phyloP scores from a whole-genome alignment of 352 stramenopile genomes.

The Globisporangium lucens region DNA sequence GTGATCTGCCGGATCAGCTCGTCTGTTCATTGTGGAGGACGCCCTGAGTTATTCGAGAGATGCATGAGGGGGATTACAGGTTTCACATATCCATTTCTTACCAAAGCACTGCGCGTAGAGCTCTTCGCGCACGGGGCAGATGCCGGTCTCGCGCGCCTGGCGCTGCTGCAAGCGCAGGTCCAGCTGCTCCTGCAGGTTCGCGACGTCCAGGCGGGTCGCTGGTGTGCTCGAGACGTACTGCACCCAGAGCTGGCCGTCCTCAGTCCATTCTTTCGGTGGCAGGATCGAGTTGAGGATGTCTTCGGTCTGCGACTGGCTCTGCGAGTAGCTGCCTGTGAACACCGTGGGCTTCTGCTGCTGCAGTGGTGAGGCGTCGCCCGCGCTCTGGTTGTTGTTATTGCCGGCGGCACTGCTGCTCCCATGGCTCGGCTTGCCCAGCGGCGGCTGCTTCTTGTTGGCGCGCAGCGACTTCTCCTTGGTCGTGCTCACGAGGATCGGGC shows the following conservation, averaged over 20 bases:
- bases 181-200: conserved; percentile 90
- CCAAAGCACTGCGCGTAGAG: conserved; percentile 92
- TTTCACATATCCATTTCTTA: conserved; percentile 13
- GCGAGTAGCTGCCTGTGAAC: conserved; percentile 57
- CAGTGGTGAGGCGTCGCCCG: neutral
- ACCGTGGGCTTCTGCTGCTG: conserved; percentile 44
- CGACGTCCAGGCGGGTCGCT: conserved; percentile 89
- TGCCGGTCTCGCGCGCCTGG: conserved; percentile 90
- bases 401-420: conserved; percentile 14
- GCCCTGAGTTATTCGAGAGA: neutral
- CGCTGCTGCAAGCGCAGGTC: conserved; percentile 89
- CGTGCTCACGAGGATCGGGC: conserved; percentile 86
- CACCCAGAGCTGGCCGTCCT: conserved; percentile 91
- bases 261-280: conserved; percentile 85
- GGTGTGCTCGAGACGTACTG: conserved; percentile 92
- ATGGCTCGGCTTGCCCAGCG: conserved; percentile 22
- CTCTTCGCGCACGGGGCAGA: conserved; percentile 91
- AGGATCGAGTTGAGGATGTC: conserved; percentile 92
- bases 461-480: conserved; percentile 75
- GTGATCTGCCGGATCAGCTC: conserved; percentile 92
- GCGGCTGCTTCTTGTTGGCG: conserved; percentile 39
- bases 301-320: conserved; percentile 72
- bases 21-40: conserved; percentile 36
- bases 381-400: conserved; percentile 16
- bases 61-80: neutral